These are phyloP conservation scores for Oryza glumipatula DNA, from an alignment of 176 grass and related monocot species.

Conservation along the genomic window DNA sequence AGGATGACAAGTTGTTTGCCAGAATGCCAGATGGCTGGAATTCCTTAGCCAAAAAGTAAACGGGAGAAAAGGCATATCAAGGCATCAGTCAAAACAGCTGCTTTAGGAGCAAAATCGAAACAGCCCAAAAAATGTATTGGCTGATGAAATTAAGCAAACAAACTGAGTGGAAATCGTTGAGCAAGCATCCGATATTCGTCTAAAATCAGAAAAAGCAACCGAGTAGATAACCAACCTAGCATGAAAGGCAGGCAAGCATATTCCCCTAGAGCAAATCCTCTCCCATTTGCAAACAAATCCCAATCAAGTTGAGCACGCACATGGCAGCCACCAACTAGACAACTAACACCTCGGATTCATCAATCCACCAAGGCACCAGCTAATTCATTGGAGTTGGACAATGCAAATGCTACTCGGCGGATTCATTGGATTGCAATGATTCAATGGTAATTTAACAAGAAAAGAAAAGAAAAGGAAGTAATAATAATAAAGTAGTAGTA, in stretches of 20 bases:
- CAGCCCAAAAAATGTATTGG: neutral
- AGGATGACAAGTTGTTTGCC: neutral
- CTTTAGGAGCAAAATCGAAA: neutral
- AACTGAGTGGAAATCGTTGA: neutral
- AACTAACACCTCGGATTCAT: slow-evolving; percentile 28
- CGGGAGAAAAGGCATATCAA: neutral
- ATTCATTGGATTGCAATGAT: slow-evolving; percentile 21
- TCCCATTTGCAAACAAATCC: slow-evolving; percentile 21
- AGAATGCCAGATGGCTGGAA: neutral
- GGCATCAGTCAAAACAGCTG: neutral
- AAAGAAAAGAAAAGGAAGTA: neutral
- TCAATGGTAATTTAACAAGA: neutral
- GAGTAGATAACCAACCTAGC: slow-evolving; percentile 40
- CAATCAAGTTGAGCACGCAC: slow-evolving; percentile 58
- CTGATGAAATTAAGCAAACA: neutral
- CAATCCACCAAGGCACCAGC: slow-evolving; percentile 46
- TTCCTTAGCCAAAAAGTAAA: neutral
- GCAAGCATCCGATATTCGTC: slow-evolving; percentile 40
- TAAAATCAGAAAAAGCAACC: slow-evolving; percentile 36
- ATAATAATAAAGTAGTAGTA: too few relatives aligned
- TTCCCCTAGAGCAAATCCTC: slow-evolving; percentile 28
- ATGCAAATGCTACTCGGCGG: neutral
- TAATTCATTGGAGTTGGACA: neutral
- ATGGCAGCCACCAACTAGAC: slow-evolving; percentile 51
- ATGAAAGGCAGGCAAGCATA: slow-evolving; percentile 46